phyloP scores from a whole-genome alignment of 495 filamentous ascomycete genomes.

The Neurospora sp. region DNA sequence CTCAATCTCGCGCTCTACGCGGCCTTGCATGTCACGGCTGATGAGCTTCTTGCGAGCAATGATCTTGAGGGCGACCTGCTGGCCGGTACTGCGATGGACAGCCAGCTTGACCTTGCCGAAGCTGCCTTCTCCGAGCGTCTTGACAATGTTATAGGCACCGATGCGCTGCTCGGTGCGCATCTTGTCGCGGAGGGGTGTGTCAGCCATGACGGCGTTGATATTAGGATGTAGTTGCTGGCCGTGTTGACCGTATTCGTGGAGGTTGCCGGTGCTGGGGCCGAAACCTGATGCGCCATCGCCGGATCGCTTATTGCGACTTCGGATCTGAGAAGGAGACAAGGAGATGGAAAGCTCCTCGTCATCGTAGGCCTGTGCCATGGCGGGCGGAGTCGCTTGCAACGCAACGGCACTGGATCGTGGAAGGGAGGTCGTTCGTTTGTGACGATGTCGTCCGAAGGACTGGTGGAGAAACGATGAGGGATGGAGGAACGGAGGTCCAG shows the following conservation, averaged over 20 bases:
- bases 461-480: background rate
- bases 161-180: slow-evolving; percentile 63
- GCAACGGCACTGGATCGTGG: background rate
- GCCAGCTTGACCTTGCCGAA: slow-evolving; percentile 99
- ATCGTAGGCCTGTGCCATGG: slow-evolving; percentile 55
- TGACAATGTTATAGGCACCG: slow-evolving; percentile 80
- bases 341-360: slow-evolving; percentile 91
- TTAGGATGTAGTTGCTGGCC: slow-evolving; percentile 10
- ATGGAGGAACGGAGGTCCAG: background rate
- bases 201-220: slow-evolving; percentile 19
- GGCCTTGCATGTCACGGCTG: slow-evolving; percentile 90
- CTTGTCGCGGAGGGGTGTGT: slow-evolving; percentile 29
- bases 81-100: slow-evolving; percentile 76
- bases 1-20: slow-evolving; percentile 95
- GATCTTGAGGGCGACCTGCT: slow-evolving; percentile 95
- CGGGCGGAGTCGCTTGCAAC: slow-evolving; percentile 4
- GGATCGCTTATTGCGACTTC: slow-evolving; percentile 31
- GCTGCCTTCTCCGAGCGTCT: slow-evolving; percentile 88
- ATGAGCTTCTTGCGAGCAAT: slow-evolving; percentile 91
- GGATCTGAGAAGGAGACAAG: slow-evolving; percentile 55
- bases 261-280: slow-evolving; percentile 16
- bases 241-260: slow-evolving; percentile 17
- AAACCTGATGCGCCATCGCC: slow-evolving; percentile 14
- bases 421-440: background rate
- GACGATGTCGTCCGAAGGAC: slow-evolving; percentile 1